phyloP scores from a whole-genome alignment of 768 basidiomycete species.

The Tephrocybe sp. region DNA sequence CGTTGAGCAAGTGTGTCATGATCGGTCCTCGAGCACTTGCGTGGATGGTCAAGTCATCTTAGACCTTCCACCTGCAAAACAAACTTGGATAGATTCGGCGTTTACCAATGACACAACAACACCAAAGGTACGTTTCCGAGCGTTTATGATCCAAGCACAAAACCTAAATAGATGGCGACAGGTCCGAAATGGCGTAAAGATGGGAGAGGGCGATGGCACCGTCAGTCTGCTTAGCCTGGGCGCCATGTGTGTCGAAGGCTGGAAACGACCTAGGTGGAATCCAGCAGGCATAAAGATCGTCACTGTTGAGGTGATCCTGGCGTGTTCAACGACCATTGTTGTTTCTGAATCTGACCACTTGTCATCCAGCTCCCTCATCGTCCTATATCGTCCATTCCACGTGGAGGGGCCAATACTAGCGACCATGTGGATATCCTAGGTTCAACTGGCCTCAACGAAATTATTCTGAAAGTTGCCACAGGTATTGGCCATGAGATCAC shows the following conservation, averaged over 20 bases:
- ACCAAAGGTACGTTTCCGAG: slow-evolving; percentile 49
- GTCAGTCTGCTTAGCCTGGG: slow-evolving; percentile 84
- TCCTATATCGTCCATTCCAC: slow-evolving; percentile 68
- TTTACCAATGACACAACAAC: slow-evolving; percentile 62
- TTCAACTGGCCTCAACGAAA: slow-evolving; percentile 80
- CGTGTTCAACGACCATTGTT: neutral
- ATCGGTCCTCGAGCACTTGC: slow-evolving; percentile 42
- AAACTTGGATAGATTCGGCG: slow-evolving; percentile 84
- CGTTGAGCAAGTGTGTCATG: slow-evolving; percentile 41
- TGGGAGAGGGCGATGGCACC: slow-evolving; percentile 96
- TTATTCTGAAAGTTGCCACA: slow-evolving; percentile 88
- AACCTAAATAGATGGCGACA: no score
- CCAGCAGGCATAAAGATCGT: slow-evolving; percentile 84
- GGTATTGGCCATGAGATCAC: slow-evolving; percentile 74
- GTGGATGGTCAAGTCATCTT: slow-evolving; percentile 42
- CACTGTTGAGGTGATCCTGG: slow-evolving; percentile 73
- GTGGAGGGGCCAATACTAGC: slow-evolving; percentile 90
- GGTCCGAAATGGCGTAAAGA: slow-evolving; percentile 83
- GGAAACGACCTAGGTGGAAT: slow-evolving; percentile 89
- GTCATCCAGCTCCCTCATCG: slow-evolving; percentile 68
- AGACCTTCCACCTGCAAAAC: slow-evolving; percentile 54
- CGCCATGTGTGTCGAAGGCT: slow-evolving; percentile 96
- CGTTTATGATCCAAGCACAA: no score
- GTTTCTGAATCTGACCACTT: neutral
- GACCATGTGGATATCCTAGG: slow-evolving; percentile 89